A percentile compares a stretch with the other conserved stretches of the same genome.
phyloP scores from a whole-genome alignment of 2,329 filamentous ascomycete genomes.

The Coniochaeta ligniaria region DNA sequence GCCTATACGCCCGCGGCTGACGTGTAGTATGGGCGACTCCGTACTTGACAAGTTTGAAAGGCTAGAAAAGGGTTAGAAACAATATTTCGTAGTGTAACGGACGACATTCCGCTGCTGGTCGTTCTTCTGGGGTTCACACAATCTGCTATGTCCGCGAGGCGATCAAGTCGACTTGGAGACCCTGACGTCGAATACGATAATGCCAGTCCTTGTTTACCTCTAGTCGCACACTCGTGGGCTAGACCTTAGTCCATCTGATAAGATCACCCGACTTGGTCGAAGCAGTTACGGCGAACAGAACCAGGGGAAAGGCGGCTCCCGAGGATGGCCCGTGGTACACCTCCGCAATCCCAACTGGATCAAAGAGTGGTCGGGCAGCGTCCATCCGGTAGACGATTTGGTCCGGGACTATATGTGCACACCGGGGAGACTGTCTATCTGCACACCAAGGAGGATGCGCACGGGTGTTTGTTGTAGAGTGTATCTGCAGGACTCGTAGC shows the following conservation, averaged over 20 bases:
- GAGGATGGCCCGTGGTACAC: neutral
- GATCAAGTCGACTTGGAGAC: no score
- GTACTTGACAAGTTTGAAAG: no score
- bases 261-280: neutral
- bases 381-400: neutral
- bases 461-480: neutral
- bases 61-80: no score
- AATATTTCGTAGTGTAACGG: no score
- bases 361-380: neutral
- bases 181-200: neutral
- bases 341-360: neutral
- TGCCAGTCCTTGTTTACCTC: neutral
- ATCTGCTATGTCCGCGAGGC: no score
- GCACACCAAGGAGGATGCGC: neutral
- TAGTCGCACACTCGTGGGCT: neutral
- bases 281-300: neutral
- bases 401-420: neutral
- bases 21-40: no score
- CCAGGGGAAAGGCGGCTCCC: neutral
- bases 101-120: no score
- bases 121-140: no score
- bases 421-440: neutral
- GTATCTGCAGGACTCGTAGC: neutral
- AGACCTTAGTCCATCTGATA: neutral
- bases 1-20: neutral